Percentiles rank a stretch among this genome's conserved stretches.
These are phyloP conservation scores for Pseudogymnoascus sp. DNA, from an alignment of 2,329 filamentous ascomycete genomes.

Conservation along the genomic window DNA sequence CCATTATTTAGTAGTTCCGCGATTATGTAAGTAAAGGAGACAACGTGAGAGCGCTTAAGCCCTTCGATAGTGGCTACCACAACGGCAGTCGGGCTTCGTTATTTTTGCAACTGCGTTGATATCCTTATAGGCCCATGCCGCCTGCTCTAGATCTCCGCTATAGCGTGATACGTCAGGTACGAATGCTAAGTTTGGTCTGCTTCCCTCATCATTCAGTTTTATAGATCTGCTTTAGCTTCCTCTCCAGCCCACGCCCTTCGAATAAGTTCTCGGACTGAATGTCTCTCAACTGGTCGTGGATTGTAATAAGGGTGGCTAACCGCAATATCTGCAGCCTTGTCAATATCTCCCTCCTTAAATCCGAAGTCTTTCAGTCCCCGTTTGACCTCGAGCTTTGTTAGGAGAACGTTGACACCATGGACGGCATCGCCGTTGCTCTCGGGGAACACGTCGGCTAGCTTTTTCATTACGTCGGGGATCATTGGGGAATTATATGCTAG, in stretches of 20 bases:
- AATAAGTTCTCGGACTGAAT: constrained; percentile 47
- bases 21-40: neutral
- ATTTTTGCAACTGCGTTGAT: neutral
- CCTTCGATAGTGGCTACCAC: neutral
- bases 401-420: constrained; percentile 47
- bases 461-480: constrained; percentile 45
- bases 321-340: constrained; percentile 52
- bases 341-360: constrained; percentile 54
- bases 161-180: neutral
- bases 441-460: constrained; percentile 46
- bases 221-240: constrained; percentile 45
- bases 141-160: neutral
- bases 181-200: neutral
- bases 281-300: constrained; percentile 46
- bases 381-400: constrained; percentile 47
- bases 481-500: constrained; percentile 54
- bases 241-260: constrained; percentile 56
- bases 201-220: constrained; percentile 10
- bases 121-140: neutral
- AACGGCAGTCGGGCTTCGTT: neutral
- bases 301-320: constrained; percentile 51
- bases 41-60: neutral
- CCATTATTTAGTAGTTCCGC: too few relatives aligned
- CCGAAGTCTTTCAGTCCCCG: constrained; percentile 47
- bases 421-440: constrained; percentile 52